Evolutionary conservation across 1,139 yeast species (phyloP).

Genomic region (Pichia sp.): DNA sequence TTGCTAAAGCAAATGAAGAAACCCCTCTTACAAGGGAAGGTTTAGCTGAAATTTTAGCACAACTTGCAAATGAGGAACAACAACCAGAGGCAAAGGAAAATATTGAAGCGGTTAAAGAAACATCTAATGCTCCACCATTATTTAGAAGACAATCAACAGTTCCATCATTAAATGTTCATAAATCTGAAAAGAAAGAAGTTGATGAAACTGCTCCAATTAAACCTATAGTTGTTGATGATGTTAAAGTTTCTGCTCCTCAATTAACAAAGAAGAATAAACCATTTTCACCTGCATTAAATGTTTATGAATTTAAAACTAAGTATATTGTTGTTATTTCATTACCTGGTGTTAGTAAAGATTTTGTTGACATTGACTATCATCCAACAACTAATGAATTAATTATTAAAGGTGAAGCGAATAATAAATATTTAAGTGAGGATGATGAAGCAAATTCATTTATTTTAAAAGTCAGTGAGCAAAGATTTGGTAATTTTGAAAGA

Average conservation of each 20-base stretch:
- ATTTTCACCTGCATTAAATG: conserved; percentile 50
- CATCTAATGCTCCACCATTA: conserved; percentile 1
- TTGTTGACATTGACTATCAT: conserved; percentile 50
- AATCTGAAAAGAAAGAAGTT: conserved; percentile 24
- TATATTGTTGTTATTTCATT: conserved; percentile 43
- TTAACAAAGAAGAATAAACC: conserved; percentile 33
- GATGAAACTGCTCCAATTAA: conserved; percentile 11
- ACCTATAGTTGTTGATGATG: conserved; percentile 9
- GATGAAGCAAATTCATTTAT: conserved; percentile 22
- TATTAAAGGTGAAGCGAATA: conserved; percentile 41
- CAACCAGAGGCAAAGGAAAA: background rate
- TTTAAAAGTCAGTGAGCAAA: conserved; percentile 40
- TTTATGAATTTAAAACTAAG: conserved; percentile 40
- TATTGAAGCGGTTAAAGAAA: background rate
- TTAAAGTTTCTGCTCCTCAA: conserved; percentile 43
- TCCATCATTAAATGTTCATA: conserved; percentile 30
- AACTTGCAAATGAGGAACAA: conserved; percentile 1
- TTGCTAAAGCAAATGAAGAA: background rate
- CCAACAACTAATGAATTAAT: conserved; percentile 45
- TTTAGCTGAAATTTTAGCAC: conserved; percentile 10
- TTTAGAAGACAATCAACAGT: conserved; percentile 16
- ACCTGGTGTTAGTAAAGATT: conserved; percentile 47
- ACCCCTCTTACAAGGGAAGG: conserved; percentile 13
- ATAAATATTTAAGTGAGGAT: conserved; percentile 31
- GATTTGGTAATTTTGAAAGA: conserved; percentile 49